Conservation (phyloP, 2,329 filamentous ascomycete genomes). For the Sphaerulina musiva region DNA sequence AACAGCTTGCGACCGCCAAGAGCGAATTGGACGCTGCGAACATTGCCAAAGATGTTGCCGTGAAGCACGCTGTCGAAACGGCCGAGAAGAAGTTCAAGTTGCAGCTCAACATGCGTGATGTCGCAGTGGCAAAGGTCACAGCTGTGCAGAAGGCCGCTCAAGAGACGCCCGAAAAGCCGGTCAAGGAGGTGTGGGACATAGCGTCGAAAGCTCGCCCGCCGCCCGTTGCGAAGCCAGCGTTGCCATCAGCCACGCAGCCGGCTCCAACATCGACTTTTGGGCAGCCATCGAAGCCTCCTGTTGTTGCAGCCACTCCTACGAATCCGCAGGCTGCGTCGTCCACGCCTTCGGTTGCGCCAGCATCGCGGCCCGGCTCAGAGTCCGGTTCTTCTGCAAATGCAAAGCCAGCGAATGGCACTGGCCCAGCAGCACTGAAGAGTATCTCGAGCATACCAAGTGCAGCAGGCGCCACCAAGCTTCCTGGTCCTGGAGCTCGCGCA, state of each 20-base stretch:
- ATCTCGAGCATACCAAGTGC: constrained; percentile 17
- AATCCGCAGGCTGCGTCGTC: constrained; percentile 20
- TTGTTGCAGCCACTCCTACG: constrained; percentile 7
- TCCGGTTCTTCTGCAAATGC: constrained; percentile 6
- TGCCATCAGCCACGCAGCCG: constrained; percentile 12
- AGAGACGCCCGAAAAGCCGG: constrained; percentile 78
- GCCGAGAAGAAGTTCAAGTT: constrained; percentile 55
- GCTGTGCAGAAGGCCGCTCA: constrained; percentile 73
- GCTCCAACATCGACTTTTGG: constrained; percentile 16
- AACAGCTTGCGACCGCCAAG: constrained; percentile 25
- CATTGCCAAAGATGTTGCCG: constrained; percentile 29
- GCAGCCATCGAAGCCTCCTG: constrained; percentile 17
- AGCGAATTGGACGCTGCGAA: constrained; percentile 26
- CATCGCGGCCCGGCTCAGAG: constrained; percentile 1
- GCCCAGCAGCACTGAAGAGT: constrained; percentile 9
- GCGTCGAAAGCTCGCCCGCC: constrained; percentile 55
- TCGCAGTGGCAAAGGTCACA: constrained; percentile 63
- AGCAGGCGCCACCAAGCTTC: constrained; percentile 12
- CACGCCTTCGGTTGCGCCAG: constrained; percentile 7
- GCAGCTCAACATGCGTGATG: constrained; percentile 64
- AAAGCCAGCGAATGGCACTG: constrained; percentile 9
- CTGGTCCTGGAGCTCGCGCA: constrained; percentile 13
- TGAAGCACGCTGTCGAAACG: constrained; percentile 34
- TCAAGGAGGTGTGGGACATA: constrained; percentile 78
- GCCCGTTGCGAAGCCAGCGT: constrained; percentile 17